Percentiles rank a stretch among this genome's conserved stretches.
These are phyloP conservation scores for Suhomyces faveliae DNA, from an alignment of 805 yeast genomes.

Conservation along the genomic window DNA sequence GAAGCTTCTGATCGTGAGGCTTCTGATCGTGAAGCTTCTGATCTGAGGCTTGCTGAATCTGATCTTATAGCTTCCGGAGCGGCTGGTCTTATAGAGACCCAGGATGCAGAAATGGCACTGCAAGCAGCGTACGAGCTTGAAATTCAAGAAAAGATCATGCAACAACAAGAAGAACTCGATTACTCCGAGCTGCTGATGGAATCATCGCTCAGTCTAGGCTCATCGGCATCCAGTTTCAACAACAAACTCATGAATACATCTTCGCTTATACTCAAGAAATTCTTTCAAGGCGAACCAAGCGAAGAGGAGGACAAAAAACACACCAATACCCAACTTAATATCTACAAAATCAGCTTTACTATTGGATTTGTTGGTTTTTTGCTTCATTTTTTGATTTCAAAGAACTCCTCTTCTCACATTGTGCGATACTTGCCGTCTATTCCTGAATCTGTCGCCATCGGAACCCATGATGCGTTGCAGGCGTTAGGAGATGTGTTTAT, in stretches of 20 bases:
- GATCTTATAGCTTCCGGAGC: no score
- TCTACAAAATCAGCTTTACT: conserved; percentile 36
- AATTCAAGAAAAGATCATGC: conserved; percentile 21
- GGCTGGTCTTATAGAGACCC: conserved; percentile 19
- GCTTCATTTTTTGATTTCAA: conserved; percentile 32
- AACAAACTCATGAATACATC: conserved; percentile 27
- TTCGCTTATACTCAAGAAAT: conserved; percentile 28
- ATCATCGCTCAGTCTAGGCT: conserved; percentile 33
- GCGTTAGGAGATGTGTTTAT: conserved; percentile 12
- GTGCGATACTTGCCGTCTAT: not conserved
- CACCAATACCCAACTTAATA: conserved; percentile 13
- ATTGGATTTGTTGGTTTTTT: conserved; percentile 41
- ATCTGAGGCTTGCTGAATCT: no score
- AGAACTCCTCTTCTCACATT: conserved; percentile 11
- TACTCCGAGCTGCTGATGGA: conserved; percentile 26
- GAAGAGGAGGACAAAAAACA: conserved; percentile 11
- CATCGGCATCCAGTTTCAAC: conserved; percentile 29
- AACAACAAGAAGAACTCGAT: conserved; percentile 25
- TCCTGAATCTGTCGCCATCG: not conserved
- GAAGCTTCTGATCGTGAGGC: no score
- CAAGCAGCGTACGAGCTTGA: conserved; percentile 27
- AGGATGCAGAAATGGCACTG: conserved; percentile 32
- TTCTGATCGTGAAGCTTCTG: no score
- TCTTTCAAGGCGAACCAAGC: conserved; percentile 18
- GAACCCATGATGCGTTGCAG: conserved; percentile 10